These are phyloP conservation scores for Suhomyces panamericanus DNA, from an alignment of 1,139 yeast species.

Conservation along the genomic window DNA sequence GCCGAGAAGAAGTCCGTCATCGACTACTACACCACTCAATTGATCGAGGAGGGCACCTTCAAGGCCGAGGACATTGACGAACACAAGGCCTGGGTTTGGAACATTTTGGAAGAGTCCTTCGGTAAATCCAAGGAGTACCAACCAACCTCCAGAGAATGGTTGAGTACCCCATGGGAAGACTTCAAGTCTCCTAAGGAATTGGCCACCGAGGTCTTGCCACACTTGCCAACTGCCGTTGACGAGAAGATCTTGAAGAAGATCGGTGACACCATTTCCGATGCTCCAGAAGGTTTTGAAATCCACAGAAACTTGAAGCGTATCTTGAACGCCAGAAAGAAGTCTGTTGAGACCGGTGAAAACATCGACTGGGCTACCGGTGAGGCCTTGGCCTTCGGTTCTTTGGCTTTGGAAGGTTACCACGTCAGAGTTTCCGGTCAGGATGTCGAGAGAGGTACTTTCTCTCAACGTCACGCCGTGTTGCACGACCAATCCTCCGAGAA, in stretches of 20 bases:
- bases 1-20: slow-evolving; percentile 86
- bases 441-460: slow-evolving; percentile 99
- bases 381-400: slow-evolving; percentile 94
- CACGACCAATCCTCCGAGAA: slow-evolving; percentile 91
- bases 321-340: slow-evolving; percentile 80
- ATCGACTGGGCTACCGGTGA: slow-evolving; percentile 99
- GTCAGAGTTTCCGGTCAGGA: slow-evolving; percentile 99
- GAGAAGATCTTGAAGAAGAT: slow-evolving; percentile 70
- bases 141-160: slow-evolving; percentile 96
- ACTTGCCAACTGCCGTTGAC: slow-evolving; percentile 90
- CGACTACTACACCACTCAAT: slow-evolving; percentile 78
- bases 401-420: slow-evolving; percentile 90
- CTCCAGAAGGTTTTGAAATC: slow-evolving; percentile 86
- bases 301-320: slow-evolving; percentile 98
- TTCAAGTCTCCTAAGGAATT: slow-evolving; percentile 97
- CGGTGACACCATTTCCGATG: slow-evolving; percentile 75
- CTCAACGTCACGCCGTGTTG: slow-evolving; percentile 98
- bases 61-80: slow-evolving; percentile 88
- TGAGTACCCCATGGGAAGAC: slow-evolving; percentile 98
- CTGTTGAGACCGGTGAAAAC: slow-evolving; percentile 86
- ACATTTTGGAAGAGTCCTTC: slow-evolving; percentile 85
- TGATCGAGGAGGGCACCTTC: slow-evolving; percentile 84
- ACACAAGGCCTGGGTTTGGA: slow-evolving; percentile 99
- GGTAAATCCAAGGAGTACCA: slow-evolving; percentile 82
- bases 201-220: slow-evolving; percentile 94